Conservation (phyloP, 495 filamentous ascomycete species). For the Penicillium coffeae region DNA sequence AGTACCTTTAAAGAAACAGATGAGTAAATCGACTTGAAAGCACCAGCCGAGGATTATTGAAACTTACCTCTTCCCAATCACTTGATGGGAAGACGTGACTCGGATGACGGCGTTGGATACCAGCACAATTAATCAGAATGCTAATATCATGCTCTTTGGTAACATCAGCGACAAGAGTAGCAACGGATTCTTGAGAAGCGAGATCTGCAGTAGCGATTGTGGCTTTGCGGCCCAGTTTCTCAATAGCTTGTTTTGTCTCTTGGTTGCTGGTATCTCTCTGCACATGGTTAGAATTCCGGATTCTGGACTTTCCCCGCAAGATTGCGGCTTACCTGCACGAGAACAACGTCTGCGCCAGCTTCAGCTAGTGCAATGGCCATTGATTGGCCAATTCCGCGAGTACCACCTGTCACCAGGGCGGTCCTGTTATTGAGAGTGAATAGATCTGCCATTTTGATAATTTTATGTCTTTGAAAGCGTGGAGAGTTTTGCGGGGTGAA, state of each 20-base stretch:
- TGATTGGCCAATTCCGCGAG: conserved; percentile 73
- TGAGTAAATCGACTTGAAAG: neutral
- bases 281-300: neutral
- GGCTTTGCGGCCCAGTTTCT: conserved; percentile 62
- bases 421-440: conserved; percentile 45
- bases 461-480: neutral
- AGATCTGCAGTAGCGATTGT: conserved; percentile 72
- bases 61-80: conserved; percentile 64
- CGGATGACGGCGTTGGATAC: conserved; percentile 75
- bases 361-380: conserved; percentile 78
- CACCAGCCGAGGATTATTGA: neutral
- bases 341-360: conserved; percentile 76
- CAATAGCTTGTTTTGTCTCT: conserved; percentile 56
- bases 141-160: conserved; percentile 58
- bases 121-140: conserved; percentile 81
- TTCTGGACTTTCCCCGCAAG: neutral
- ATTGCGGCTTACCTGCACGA: conserved; percentile 47
- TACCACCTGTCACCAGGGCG: conserved; percentile 81
- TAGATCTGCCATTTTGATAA: conserved; percentile 12
- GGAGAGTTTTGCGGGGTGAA: conserved; percentile 1
- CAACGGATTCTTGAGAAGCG: conserved; percentile 52
- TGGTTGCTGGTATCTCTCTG: conserved; percentile 54
- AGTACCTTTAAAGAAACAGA: conserved; percentile 47
- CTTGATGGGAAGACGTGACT: conserved; percentile 64
- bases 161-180: conserved; percentile 54